Conservation (phyloP, 2,329 filamentous ascomycete species). For the Ceratocystis alfenasii region DNA sequence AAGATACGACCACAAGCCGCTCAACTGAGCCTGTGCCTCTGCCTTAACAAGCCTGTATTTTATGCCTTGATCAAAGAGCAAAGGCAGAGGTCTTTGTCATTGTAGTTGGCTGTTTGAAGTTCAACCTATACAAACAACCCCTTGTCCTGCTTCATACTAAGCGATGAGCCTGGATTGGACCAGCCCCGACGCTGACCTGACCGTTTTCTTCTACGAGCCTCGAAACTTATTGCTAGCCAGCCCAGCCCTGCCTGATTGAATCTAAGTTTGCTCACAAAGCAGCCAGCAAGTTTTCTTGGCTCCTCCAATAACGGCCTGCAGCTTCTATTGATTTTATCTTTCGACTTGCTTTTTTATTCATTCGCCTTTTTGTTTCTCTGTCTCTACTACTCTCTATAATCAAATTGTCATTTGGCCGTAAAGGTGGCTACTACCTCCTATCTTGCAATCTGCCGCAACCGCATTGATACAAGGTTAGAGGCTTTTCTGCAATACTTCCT, state of each 20-base stretch:
- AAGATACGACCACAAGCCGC: no score
- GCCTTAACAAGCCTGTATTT: no score
- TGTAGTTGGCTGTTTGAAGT: neutral
- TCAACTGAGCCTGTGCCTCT: no score
- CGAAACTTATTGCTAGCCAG: neutral
- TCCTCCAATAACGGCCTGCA: neutral
- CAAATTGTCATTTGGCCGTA: neutral
- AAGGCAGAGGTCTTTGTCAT: neutral
- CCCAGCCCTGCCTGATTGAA: neutral
- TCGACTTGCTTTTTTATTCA: neutral
- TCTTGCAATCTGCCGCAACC: neutral
- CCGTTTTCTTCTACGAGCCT: neutral
- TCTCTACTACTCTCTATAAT: neutral
- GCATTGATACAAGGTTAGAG: slow-evolving; percentile 1
- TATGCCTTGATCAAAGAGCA: no score
- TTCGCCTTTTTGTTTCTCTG: neutral
- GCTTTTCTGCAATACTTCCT: neutral
- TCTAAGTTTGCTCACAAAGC: neutral
- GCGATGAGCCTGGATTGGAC: slow-evolving; percentile 1
- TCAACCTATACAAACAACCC: neutral
- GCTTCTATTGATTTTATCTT: neutral
- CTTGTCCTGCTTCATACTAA: slow-evolving; percentile 5
- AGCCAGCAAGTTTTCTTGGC: neutral
- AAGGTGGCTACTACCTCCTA: neutral
- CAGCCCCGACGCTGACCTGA: neutral